These are phyloP conservation scores for Xylariaceae sp. DNA, from an alignment of 2,329 filamentous ascomycete species.

Conservation along the genomic window DNA sequence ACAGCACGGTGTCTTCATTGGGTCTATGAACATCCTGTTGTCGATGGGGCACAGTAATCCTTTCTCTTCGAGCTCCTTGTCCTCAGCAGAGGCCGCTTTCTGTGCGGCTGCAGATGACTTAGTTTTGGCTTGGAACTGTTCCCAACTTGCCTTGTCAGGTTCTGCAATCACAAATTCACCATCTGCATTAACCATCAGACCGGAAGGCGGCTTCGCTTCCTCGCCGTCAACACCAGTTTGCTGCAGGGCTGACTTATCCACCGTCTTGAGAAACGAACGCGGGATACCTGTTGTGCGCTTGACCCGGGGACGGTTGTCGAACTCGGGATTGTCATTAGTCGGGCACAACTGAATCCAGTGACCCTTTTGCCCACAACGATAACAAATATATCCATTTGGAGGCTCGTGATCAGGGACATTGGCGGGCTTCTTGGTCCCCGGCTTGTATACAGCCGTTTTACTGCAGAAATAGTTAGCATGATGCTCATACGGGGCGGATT, in stretches of 20 bases:
- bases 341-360: conserved; percentile 98
- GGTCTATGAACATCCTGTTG: conserved; percentile 96
- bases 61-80: conserved; percentile 81
- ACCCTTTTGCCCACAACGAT: conserved; percentile 94
- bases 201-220: conserved; percentile 68
- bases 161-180: conserved; percentile 96
- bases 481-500: background rate
- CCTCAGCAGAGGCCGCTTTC: conserved; percentile 69
- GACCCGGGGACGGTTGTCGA: conserved; percentile 86
- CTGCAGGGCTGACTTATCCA: conserved; percentile 81
- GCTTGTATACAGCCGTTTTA: conserved; percentile 59
- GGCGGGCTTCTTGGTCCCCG: conserved; percentile 60
- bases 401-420: conserved; percentile 90
- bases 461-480: conserved; percentile 35
- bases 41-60: conserved; percentile 93
- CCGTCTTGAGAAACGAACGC: conserved; percentile 88
- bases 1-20: conserved; percentile 98
- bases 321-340: conserved; percentile 96
- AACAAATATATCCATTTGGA: conserved; percentile 91
- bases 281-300: conserved; percentile 97
- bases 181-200: conserved; percentile 96
- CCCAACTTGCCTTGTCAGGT: conserved; percentile 93
- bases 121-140: conserved; percentile 91
- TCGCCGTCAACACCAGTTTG: conserved; percentile 76
- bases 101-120: conserved; percentile 80